Evolutionary conservation across 352 stramenopile genomes (phyloP).

Genomic region (Phytophthora hibernalis): DNA sequence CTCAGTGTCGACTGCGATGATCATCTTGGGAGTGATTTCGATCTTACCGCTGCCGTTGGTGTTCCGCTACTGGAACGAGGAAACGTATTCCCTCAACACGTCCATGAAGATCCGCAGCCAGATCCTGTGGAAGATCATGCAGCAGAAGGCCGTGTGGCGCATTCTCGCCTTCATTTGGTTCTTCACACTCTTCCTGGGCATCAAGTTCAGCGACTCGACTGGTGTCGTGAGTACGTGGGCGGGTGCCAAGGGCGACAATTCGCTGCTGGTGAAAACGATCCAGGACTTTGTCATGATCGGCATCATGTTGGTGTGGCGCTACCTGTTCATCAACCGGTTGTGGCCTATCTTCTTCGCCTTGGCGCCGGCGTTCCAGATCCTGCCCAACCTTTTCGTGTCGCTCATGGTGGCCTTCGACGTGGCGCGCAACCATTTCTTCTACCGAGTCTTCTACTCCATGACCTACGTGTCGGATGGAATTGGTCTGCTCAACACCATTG

Average conservation of each 20-base stretch:
- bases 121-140: conserved; percentile 81
- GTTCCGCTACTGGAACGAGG: conserved; percentile 67
- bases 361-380: conserved; percentile 54
- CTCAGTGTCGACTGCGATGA: conserved; percentile 48
- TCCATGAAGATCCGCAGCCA: conserved; percentile 66
- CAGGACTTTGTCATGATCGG: conserved; percentile 63
- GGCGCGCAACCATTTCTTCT: conserved; percentile 63
- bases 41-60: conserved; percentile 59
- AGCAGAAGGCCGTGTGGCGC: conserved; percentile 78
- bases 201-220: conserved; percentile 62
- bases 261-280: conserved; percentile 51
- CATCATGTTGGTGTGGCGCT: conserved; percentile 62
- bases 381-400: conserved; percentile 57
- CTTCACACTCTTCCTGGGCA: conserved; percentile 63
- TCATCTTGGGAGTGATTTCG: conserved; percentile 63
- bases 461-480: conserved; percentile 65
- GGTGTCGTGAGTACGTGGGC: conserved; percentile 52
- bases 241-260: conserved; percentile 50
- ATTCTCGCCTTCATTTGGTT: conserved; percentile 72
- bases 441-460: conserved; percentile 57
- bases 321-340: conserved; percentile 62
- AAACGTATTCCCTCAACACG: conserved; percentile 66
- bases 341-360: conserved; percentile 68
- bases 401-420: conserved; percentile 52
- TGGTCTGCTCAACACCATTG: conserved; percentile 55